phyloP scores from a whole-genome alignment of 2,329 filamentous ascomycete genomes.

The Ophiobolus disseminans region DNA sequence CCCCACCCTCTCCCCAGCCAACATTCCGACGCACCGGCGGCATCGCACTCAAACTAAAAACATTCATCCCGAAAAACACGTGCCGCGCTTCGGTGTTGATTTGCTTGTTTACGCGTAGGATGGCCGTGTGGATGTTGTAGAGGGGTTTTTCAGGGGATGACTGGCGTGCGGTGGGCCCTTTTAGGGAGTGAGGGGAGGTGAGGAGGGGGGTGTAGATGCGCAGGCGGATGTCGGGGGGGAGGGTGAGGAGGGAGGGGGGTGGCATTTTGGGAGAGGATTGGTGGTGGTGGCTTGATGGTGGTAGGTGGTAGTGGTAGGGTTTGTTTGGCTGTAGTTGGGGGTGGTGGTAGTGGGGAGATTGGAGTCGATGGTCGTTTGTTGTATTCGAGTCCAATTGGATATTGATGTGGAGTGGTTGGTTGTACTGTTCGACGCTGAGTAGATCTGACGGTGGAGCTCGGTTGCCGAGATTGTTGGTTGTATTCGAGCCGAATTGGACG shows the following conservation, averaged over 20 bases:
- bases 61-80: constrained; percentile 53
- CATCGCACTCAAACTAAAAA: constrained; percentile 39
- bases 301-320: background rate
- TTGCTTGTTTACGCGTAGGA: constrained; percentile 49
- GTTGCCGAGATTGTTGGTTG: no score
- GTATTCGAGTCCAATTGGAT: no score
- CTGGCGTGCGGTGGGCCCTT: constrained; percentile 27
- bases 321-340: background rate
- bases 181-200: constrained; percentile 23
- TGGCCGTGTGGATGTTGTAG: constrained; percentile 44
- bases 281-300: background rate
- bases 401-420: no score
- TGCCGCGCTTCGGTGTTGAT: constrained; percentile 52
- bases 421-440: no score
- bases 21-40: constrained; percentile 3
- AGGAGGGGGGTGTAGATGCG: constrained; percentile 40
- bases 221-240: constrained; percentile 42
- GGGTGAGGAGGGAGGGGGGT: constrained; percentile 33
- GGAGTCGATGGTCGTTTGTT: no score
- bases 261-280: no score
- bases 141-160: constrained; percentile 17
- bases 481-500: no score
- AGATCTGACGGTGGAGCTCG: no score
- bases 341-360: no score
- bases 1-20: no score